Base-by-base conservation (phyloP, 2,329 filamentous ascomycete genomes). In the Domatiomyces catenatus region DNA sequence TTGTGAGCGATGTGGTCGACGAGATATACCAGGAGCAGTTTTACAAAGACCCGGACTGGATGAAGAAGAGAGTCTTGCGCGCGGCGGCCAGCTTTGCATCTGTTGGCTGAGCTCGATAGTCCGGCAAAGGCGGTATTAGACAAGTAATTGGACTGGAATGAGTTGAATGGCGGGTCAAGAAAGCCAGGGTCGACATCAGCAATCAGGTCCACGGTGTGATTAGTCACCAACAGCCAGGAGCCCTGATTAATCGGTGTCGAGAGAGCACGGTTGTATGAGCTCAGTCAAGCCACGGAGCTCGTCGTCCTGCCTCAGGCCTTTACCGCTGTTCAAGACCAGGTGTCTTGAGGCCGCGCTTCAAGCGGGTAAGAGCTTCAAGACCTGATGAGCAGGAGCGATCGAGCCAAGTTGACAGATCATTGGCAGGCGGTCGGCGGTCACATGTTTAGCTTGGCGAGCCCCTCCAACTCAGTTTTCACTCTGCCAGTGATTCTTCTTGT, bases 1-100 rank as follows among this genome's bases (percentile, higher is more conserved):
- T 95, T 20, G 77, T 94, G 26, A 94, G 88, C 64, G 92, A 98
- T 66, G 77, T 98, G 49, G 75, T 96, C 28, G 92, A 98, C 62
- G 92, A 98, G 68, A 85, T 94, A 42, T 60, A 60, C 49, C 54
- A 58, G 47, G 88, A 94, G 51, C 53, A 54, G 44, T 50, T 56
- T 17, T 54, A 57, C 46, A 46, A 52, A 8, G 53, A 58, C 42
- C 36, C 50, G 15, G 53, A 57, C 26, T 60, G 56, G 53, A 60
- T 60, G 58, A 55, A 51, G 50, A 57, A 58, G 39, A 48, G 53
- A 19, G 56, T 60, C 4, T 48, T 58, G 47, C 52, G 53, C 49
- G 56, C 52, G n/a, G 49, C 53, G 3, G 32, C 32, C 8, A 5
- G 10, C 32, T 39, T 39, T 15, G 1, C 32, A 15, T 39, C 32